Evolutionary conservation across 2,329 filamentous ascomycete species (phyloP), one percentile per base, ranked within the genome.

Genomic region (Colletotrichum sp.): DNA sequence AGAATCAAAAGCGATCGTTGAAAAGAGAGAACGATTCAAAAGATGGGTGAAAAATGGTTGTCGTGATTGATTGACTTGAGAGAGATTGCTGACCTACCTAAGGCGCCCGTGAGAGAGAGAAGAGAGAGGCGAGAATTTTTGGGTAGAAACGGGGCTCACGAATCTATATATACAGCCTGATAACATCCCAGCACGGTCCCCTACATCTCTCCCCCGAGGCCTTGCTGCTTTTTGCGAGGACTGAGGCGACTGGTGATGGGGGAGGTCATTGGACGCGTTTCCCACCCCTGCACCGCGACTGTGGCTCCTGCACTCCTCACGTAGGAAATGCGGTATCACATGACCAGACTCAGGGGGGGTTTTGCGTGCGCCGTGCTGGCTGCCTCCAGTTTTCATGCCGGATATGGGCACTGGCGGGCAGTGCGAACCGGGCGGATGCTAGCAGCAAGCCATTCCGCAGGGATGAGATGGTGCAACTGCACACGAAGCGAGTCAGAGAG

Each of bases 31-130:
- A 60, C 5, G 52, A 60, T 59, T 57, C 32, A 64, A 49, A 72
- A 26, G 36, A 21, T 71, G 30, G 63, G 21, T 5, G n/a, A 30
- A 63, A 13, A 74, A 34, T 55, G 8, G 49, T 39, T 75, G 34
- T 57, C 36, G 62, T 36, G 18, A 69, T 69, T 21, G 52, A 52
- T 16, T 71, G 44, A 52, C 30, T 44, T 63, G 63, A 68, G 72
- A 52, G 49, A 57, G 26, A 24, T 21, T 62, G 30, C 44, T 77
- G 79, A 83, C 83, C 79, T 85, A 84, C 83, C 83, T 83, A 78
- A 81, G 81, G 82, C 79, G 79, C 77, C 78, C 79, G 79, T 70
- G 73, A 70, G 59, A 69, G 44, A 69, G 62, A 60, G 66, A 55
- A 65, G 74, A 64, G 36, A 75, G 64, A 69, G 34, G 44, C 64